Percentiles rank a stretch among this genome's conserved stretches.
phyloP scores from a whole-genome alignment of 495 filamentous ascomycete genomes.

The Chaetomidium leptoderma region DNA sequence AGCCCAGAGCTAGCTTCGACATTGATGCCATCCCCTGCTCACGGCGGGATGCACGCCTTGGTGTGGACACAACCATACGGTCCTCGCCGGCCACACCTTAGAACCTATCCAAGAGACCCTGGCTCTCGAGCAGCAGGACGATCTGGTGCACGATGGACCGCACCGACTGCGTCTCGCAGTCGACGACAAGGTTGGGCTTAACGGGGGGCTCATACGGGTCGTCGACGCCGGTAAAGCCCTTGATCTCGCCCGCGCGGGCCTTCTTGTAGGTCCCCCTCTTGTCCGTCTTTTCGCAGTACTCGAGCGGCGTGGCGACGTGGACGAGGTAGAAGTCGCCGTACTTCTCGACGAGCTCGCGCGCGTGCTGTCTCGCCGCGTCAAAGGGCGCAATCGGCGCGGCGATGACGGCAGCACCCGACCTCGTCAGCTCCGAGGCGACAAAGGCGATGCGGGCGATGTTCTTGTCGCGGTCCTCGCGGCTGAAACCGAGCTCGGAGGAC shows the following conservation, averaged over 20 bases:
- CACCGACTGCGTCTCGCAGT: conserved; percentile 78
- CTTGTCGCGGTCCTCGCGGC: conserved; percentile 83
- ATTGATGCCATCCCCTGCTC: background rate
- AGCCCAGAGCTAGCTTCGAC: background rate
- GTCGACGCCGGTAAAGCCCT: conserved; percentile 97
- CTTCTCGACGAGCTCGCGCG: conserved; percentile 79
- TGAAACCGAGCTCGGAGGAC: conserved; percentile 93
- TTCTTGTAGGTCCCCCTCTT: conserved; percentile 84
- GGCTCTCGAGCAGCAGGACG: conserved; percentile 81
- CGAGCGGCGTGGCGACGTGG: conserved; percentile 88
- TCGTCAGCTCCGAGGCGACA: conserved; percentile 89
- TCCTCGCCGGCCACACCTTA: conserved; percentile 17
- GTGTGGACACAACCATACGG: background rate
- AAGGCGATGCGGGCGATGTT: conserved; percentile 97
- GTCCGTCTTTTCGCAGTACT: conserved; percentile 91
- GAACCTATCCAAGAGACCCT: conserved; percentile 70
- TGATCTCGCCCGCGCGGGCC: conserved; percentile 87
- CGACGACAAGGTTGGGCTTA: conserved; percentile 81
- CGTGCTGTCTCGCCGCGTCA: conserved; percentile 66
- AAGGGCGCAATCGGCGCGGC: conserved; percentile 97
- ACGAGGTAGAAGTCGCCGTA: conserved; percentile 89
- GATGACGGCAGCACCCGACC: conserved; percentile 90
- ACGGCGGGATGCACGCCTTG: background rate
- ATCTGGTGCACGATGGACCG: conserved; percentile 96
- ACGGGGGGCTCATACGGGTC: conserved; percentile 87